Conservation (phyloP, 2,329 filamentous ascomycete genomes). For the Pestalotiopsis sp. region DNA sequence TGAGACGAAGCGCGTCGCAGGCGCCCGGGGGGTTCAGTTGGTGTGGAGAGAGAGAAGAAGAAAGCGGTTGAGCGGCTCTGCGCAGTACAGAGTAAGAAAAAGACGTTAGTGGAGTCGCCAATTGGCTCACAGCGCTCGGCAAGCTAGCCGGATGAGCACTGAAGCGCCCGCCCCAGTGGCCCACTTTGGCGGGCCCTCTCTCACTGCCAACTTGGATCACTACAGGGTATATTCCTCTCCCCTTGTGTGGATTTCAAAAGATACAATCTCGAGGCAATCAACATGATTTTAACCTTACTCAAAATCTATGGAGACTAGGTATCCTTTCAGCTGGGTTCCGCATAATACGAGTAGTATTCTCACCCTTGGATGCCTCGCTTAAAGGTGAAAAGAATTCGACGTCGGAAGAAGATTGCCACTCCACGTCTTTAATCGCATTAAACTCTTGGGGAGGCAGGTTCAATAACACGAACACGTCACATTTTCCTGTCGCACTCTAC, state of each 20-base stretch:
- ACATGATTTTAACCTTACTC: not conserved
- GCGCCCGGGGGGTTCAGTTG: not conserved
- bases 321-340: not conserved
- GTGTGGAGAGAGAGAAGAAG: not conserved
- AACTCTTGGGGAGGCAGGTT: not conserved
- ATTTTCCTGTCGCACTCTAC: not conserved
- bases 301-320: not conserved
- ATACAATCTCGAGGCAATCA: not conserved
- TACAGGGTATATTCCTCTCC: not conserved
- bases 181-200: not conserved
- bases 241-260: not conserved
- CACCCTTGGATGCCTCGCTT: not conserved
- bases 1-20: slow-evolving; percentile 11
- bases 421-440: not conserved
- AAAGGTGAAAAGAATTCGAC: not conserved
- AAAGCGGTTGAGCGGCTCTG: not conserved
- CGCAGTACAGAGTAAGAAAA: not conserved
- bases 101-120: slow-evolving; percentile 5
- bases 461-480: not conserved
- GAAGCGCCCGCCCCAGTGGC: not conserved
- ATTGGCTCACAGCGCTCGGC: slow-evolving; percentile 5
- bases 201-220: not conserved
- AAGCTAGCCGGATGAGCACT: not conserved
- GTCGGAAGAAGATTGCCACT: not conserved
- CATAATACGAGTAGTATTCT: not conserved